Evolutionary conservation across 345 rosid species (phyloP).

Genomic region (Cardamine occulta): DNA sequence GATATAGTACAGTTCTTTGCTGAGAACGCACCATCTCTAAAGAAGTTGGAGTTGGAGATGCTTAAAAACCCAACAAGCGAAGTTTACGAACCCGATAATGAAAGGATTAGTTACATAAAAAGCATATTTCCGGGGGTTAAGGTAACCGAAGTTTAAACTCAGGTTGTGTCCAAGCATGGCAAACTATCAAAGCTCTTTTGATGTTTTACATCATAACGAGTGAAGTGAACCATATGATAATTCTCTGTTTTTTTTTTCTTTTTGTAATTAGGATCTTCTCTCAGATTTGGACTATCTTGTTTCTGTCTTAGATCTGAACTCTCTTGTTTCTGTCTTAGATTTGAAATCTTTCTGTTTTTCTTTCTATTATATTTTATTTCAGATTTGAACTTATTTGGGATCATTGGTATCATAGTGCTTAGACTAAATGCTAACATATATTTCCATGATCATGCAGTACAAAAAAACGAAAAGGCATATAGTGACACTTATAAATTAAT

Average conservation of each 20-base stretch:
- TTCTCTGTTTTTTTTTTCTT: neutral
- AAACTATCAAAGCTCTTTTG: neutral
- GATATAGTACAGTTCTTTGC: conserved; percentile 25
- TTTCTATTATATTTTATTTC: neutral
- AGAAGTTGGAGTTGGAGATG: neutral
- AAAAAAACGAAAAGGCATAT: neutral
- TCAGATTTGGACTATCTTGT: neutral
- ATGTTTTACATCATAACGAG: neutral
- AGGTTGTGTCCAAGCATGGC: neutral
- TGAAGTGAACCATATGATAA: neutral
- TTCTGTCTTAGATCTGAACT: neutral
- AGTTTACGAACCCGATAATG: neutral
- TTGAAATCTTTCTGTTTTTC: neutral
- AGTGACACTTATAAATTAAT: neutral
- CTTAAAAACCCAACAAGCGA: neutral
- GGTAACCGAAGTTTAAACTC: neutral
- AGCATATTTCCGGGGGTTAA: neutral
- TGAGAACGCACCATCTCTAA: neutral
- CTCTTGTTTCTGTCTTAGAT: neutral
- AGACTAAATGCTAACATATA: neutral
- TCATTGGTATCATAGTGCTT: neutral
- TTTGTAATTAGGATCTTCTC: neutral
- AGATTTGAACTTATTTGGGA: neutral
- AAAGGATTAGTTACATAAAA: neutral
- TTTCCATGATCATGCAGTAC: neutral